phyloP scores from a whole-genome alignment of 805 yeast genomes.

The Cyberlindnera veronae region DNA sequence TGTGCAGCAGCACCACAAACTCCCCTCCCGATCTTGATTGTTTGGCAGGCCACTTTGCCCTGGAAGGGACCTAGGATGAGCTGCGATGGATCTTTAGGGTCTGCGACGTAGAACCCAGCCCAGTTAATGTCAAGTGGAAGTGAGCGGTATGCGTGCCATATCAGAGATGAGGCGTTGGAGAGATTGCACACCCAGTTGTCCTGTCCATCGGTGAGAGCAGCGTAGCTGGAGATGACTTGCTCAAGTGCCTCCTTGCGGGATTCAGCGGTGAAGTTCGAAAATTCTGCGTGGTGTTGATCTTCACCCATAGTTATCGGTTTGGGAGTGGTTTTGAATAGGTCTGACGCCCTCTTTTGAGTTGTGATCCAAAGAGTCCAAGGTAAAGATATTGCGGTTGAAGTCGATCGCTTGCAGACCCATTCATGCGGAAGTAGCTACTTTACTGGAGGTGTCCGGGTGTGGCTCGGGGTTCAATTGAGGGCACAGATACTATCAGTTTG shows the following conservation, averaged over 20 bases:
- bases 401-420: too few species aligned
- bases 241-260: conserved; percentile 55
- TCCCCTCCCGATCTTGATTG: conserved; percentile 73
- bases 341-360: too few species aligned
- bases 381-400: too few species aligned
- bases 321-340: neutral
- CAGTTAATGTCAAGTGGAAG: conserved; percentile 65
- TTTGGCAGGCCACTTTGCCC: conserved; percentile 95
- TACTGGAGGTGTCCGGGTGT: too few species aligned
- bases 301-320: conserved; percentile 12
- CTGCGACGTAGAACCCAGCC: conserved; percentile 83
- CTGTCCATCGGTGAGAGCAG: conserved; percentile 60
- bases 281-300: conserved; percentile 68
- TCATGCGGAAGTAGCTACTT: too few species aligned
- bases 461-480: too few species aligned
- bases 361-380: too few species aligned
- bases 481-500: too few species aligned
- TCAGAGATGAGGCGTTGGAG: conserved; percentile 78
- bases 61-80: conserved; percentile 89
- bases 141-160: conserved; percentile 85
- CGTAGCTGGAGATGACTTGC: conserved; percentile 54
- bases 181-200: conserved; percentile 86
- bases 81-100: conserved; percentile 32
- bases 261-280: conserved; percentile 44
- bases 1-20: conserved; percentile 89